Base-by-base conservation (phyloP, 2,329 filamentous ascomycete genomes). In the Ophiostoma sp. region DNA sequence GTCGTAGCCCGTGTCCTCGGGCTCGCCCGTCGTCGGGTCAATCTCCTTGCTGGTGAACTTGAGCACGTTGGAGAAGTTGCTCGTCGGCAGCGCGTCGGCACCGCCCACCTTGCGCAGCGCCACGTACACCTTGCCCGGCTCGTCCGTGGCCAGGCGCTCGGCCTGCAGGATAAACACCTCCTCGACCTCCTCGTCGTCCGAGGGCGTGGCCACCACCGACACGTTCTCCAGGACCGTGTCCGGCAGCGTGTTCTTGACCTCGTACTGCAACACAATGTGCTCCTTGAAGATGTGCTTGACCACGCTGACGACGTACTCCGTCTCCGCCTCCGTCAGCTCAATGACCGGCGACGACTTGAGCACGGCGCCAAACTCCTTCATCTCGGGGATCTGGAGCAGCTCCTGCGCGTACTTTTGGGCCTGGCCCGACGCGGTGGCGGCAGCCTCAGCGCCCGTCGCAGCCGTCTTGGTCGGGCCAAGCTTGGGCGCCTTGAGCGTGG, bases 21-120 rank as follows among this genome's bases (percentile, higher is more conserved):
- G 93, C 83, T 98, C 94, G 77, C 90, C 90, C n/a, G 93, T 97
- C 33, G 92, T 92, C 6, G 96, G 96, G 79, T 99, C 96, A 77
- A 99, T 96, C 83, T 99, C 96, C 85, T 98, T 98, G 86, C 92
- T 96, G 22, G 94, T 98, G 82, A 99, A 99, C 83, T 96, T 98
- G 80, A 99, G 91, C 52, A 93, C 86, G 83, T 98, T 99, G 77
- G 93, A 94, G 83, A 99, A 97, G 57, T 90, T 92, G 70, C 92
- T 90, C 28, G 92, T 87, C 4, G 94, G 91, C 81, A 97, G 91
- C n/a, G 91, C 88, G 59, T 85, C 87, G 78, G 94, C 93, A 73
- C 93, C 94, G 74, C 87, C 89, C 36, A 90, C 84, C 82, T 97
- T 96, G 84, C 92, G 93, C 86, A 99, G 98, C 1, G 94, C 94